These are phyloP conservation scores for Phoma sp. DNA, from an alignment of 2,329 filamentous ascomycete species.

Conservation along the genomic window DNA sequence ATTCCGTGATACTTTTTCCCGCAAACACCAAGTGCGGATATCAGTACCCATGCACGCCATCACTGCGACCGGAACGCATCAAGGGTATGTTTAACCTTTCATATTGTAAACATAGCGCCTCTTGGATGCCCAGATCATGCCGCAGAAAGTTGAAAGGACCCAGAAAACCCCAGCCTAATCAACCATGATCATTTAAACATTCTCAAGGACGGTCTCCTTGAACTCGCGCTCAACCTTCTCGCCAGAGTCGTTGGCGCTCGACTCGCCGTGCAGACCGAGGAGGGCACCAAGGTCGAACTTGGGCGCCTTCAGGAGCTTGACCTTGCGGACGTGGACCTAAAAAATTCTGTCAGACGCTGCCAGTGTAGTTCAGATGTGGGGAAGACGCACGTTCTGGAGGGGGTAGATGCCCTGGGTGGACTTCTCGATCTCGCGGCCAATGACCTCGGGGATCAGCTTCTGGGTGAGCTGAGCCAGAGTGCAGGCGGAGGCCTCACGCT, in stretches of 20 bases:
- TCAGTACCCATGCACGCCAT: slow-evolving; percentile 44
- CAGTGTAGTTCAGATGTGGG: background rate
- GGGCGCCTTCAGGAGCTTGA: slow-evolving; percentile 97
- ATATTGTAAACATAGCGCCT: slow-evolving; percentile 52
- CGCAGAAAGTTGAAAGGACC: slow-evolving; percentile 49
- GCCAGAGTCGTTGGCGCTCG: slow-evolving; percentile 91
- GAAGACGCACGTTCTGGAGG: slow-evolving; percentile 83
- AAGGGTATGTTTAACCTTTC: slow-evolving; percentile 49
- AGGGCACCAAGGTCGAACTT: slow-evolving; percentile 99
- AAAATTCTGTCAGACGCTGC: slow-evolving; percentile 1
- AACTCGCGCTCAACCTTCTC: slow-evolving; percentile 98
- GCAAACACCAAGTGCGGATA: slow-evolving; percentile 43
- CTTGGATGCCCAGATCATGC: slow-evolving; percentile 51
- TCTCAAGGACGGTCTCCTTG: slow-evolving; percentile 95
- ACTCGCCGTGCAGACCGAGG: slow-evolving; percentile 97
- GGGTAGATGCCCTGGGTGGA: slow-evolving; percentile 99
- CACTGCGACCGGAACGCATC: slow-evolving; percentile 41
- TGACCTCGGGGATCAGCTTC: slow-evolving; percentile 99
- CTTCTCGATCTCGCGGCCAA: slow-evolving; percentile 99
- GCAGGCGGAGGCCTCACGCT: slow-evolving; percentile 92
- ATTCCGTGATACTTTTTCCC: slow-evolving; percentile 46
- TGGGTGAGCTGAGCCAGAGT: slow-evolving; percentile 94
- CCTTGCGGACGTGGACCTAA: slow-evolving; percentile 99
- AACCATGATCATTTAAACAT: slow-evolving; percentile 71
- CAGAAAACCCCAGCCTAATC: slow-evolving; percentile 47